These are phyloP conservation scores for Vigna radiata DNA, from an alignment of 306 rosid genomes.

Conservation along the genomic window DNA sequence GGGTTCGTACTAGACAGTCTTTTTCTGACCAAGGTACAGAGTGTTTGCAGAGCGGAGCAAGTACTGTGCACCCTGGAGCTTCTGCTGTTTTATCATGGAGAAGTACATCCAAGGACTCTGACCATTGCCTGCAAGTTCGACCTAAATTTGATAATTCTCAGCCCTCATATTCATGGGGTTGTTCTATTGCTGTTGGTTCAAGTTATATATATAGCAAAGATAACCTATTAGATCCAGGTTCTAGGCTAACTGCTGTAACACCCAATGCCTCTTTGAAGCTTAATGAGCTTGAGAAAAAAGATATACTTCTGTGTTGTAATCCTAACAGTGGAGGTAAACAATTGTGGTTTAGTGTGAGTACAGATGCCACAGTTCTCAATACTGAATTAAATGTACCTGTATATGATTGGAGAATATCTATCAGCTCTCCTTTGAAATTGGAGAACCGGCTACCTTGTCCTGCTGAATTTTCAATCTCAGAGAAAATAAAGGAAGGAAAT, in stretches of 20 bases:
- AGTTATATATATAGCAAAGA: slow-evolving; percentile 79
- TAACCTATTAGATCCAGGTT: slow-evolving; percentile 66
- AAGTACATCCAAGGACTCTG: slow-evolving; percentile 75
- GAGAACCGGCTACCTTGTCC: slow-evolving; percentile 95
- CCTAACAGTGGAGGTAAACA: slow-evolving; percentile 68
- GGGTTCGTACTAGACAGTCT: slow-evolving; percentile 69
- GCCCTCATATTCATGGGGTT: slow-evolving; percentile 78
- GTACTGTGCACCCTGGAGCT: slow-evolving; percentile 70
- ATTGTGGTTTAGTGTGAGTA: slow-evolving; percentile 84
- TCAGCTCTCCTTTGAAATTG: slow-evolving; percentile 84
- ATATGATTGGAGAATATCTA: slow-evolving; percentile 92
- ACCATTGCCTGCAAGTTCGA: slow-evolving; percentile 72
- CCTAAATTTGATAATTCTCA: slow-evolving; percentile 67
- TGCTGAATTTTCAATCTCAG: slow-evolving; percentile 78
- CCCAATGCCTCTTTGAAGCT: slow-evolving; percentile 68
- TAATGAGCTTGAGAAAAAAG: slow-evolving; percentile 92
- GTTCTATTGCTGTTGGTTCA: slow-evolving; percentile 67
- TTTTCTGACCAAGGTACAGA: slow-evolving; percentile 49
- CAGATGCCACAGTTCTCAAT: slow-evolving; percentile 94
- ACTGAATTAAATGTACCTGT: slow-evolving; percentile 92
- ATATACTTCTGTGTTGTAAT: slow-evolving; percentile 72
- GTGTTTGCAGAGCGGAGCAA: slow-evolving; percentile 50
- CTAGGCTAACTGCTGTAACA: slow-evolving; percentile 59
- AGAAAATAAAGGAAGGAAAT: slow-evolving; percentile 77
- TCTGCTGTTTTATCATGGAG: slow-evolving; percentile 82